Conservation (phyloP, 129 eudicot species). For the Kitagawia praeruptora region DNA sequence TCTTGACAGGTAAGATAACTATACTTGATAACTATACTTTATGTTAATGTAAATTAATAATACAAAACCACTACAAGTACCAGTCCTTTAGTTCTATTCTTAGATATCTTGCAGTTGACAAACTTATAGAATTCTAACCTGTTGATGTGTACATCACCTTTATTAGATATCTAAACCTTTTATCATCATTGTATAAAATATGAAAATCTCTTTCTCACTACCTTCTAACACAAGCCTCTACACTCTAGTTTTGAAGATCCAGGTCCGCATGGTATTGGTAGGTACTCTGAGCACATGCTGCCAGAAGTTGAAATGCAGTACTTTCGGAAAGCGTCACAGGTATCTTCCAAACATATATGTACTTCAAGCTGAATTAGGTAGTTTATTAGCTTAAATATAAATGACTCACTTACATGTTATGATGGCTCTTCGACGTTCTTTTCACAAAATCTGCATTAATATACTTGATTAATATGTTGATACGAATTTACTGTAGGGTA, state of each 20-base stretch:
- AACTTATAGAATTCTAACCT: not conserved
- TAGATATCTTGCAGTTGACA: not conserved
- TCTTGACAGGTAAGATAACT: conserved; percentile 49
- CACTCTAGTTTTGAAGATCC: conserved; percentile 50
- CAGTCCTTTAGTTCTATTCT: not conserved
- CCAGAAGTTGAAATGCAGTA: conserved; percentile 50
- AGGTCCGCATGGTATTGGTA: conserved; percentile 58
- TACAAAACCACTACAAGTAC: not conserved
- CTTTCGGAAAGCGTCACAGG: conserved; percentile 67
- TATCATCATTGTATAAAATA: not conserved
- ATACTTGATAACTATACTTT: conserved; percentile 1
- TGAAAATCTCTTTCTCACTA: not conserved
- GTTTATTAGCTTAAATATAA: not conserved
- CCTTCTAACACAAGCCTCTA: not conserved
- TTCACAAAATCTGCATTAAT: too few relatives aligned
- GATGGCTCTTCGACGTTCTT: not conserved
- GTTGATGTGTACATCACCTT: not conserved
- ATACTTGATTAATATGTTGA: too few relatives aligned
- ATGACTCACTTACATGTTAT: not conserved
- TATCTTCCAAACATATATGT: conserved; percentile 17
- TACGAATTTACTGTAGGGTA: too few relatives aligned
- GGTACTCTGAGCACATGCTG: conserved; percentile 62
- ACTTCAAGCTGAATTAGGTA: not conserved
- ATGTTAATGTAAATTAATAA: not conserved
- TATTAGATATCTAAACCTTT: not conserved